phyloP scores from a whole-genome alignment of 192 early-diverging fungal genomes.

The Rhizophagus clarus region DNA sequence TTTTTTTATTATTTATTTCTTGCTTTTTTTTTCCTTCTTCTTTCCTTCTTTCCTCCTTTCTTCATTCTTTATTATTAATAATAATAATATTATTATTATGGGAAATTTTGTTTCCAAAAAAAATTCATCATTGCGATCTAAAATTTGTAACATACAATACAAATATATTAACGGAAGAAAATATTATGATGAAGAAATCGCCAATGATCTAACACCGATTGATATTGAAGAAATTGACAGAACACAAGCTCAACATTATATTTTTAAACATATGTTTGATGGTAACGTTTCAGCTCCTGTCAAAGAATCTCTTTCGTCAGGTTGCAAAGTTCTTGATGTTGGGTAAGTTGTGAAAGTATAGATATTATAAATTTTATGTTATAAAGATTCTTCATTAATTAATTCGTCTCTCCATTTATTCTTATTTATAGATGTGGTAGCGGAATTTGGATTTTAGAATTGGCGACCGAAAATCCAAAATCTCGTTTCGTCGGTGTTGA shows the following conservation, averaged over 20 bases:
- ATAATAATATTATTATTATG: too few species aligned
- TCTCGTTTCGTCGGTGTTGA: slow-evolving; percentile 14
- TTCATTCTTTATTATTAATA: too few species aligned
- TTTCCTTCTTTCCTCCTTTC: too few species aligned
- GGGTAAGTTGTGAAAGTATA: background rate
- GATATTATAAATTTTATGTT: background rate
- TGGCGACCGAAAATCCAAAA: slow-evolving; percentile 18
- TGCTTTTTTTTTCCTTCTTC: too few species aligned
- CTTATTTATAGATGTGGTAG: background rate
- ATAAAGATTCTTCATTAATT: background rate
- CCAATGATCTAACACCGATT: background rate
- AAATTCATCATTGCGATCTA: too few species aligned
- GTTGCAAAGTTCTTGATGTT: background rate
- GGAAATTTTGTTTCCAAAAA: too few species aligned
- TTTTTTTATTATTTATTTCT: too few species aligned
- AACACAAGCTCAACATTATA: background rate
- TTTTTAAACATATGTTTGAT: background rate
- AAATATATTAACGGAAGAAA: too few species aligned
- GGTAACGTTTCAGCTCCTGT: background rate
- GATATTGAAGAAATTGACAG: background rate
- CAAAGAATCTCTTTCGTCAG: background rate
- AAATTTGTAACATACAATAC: too few species aligned
- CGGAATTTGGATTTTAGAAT: slow-evolving; percentile 17
- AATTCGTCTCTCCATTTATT: background rate
- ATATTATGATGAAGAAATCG: too few species aligned